These are phyloP conservation scores for Moringa oleifera DNA, from an alignment of 345 rosid species.

Conservation along the genomic window DNA sequence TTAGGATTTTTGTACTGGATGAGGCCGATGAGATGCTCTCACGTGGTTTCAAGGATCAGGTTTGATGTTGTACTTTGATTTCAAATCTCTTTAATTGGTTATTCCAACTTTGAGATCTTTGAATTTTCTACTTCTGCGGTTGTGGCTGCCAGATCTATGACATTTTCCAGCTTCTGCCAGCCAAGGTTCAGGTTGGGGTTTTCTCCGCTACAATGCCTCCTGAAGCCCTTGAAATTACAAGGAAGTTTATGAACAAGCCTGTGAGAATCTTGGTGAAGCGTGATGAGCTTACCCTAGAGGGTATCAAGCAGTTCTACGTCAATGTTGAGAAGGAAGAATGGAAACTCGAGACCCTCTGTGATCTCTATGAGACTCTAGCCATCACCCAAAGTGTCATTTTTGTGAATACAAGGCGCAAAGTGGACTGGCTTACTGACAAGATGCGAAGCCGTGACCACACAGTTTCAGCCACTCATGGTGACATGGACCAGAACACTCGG, in stretches of 20 bases:
- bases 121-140: not conserved
- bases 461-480: too few relatives aligned
- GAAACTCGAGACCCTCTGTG: too few relatives aligned
- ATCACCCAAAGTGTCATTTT: constrained; percentile 91
- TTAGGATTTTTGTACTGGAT: constrained; percentile 84
- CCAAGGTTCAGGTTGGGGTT: constrained; percentile 73
- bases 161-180: constrained; percentile 74
- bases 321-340: too few relatives aligned
- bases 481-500: constrained; percentile 91
- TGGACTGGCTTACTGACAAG: constrained; percentile 84
- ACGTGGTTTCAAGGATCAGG: constrained; percentile 95
- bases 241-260: constrained; percentile 86
- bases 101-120: not conserved
- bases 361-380: constrained; percentile 76
- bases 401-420: constrained; percentile 88
- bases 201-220: constrained; percentile 97
- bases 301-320: constrained; percentile 86
- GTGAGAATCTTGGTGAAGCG: constrained; percentile 80
- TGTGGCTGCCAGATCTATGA: constrained; percentile 59
- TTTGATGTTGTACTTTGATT: constrained; percentile 9
- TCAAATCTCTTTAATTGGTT: not conserved
- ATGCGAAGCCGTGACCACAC: constrained; percentile 87
- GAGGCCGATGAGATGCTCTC: constrained; percentile 99
- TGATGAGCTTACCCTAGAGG: too few relatives aligned
- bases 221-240: constrained; percentile 84